Base-by-base conservation (phyloP, 2,329 filamentous ascomycete species). In the Pestalotiopsis sp. region DNA sequence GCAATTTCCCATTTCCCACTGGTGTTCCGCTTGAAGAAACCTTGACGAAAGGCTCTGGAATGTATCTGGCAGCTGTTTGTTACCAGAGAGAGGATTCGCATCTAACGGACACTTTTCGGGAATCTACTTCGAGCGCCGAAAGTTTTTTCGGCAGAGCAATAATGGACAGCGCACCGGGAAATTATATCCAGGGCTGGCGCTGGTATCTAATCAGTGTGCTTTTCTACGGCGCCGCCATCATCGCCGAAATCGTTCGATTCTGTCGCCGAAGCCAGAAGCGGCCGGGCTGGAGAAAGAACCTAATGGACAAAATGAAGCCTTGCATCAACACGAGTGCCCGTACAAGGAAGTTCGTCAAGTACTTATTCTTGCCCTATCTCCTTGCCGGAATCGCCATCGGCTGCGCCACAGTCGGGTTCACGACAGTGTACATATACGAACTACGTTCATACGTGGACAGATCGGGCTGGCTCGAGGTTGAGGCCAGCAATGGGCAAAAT, bases 51-150 rank as follows among this genome's bases (percentile, higher is more conserved):
- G 70, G 73, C 17, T 73, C 71, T 58, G 41, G 69, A 12, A 69
- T 80, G 62, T 74, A 80, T 45, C 70, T 79, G 25, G 73, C 76
- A 0, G 78, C 78, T 1, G 77, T 75, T 5, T 80, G 78, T 69
- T 80, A 79, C 70, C 74, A 80, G 70, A 69, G 57, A 14, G 67
- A 57, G 11, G 52, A 63, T 6, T 38, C 27, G 4, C 25, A 17
- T 5, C 31, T 76, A 2, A 45, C 41, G 25, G 62, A 39, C n/a
- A 73, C 70, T 2, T 69, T 75, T 38, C 27, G 57, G 9, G 68
- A 74, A 9, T 67, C 61, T 23, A 72, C 73, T 12, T 59, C 69
- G 27, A 71, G 41, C 49, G 67, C 68, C 2, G n/a, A 63, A 0
- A 45, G 57, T 2, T 76, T 76, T 65, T 73, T 74, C 65, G n/a